Evolutionary conservation across 768 basidiomycete species (phyloP), one percentile per base, ranked within the genome.

Genomic region (Lentinula aciculospora): DNA sequence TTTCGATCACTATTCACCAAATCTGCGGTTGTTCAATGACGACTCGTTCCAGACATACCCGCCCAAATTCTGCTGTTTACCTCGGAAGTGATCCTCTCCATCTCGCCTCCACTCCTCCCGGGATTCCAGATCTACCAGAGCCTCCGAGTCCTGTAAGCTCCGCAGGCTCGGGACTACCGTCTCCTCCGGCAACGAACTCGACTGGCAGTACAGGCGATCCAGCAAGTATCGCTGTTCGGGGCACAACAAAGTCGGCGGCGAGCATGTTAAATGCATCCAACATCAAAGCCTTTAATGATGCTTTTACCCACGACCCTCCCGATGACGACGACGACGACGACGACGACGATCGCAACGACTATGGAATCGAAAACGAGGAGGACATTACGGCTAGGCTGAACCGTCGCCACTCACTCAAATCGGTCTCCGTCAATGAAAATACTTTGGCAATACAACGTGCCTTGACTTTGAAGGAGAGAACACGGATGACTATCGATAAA

Each of bases 101-200:
- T 53, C 40, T 69, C 4, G 37, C 28, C 62, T 63, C 71, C 63
- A 72, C 71, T 48, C 76, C 76, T 32, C 72, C 76, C 13, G 67
- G 74, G 47, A 74, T 88, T 19, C 88, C 88, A 3, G 85, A 86
- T 64, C 78, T 89, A 44, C 86, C 87, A 50, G 85, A 84, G 61
- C 85, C 85, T 3, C 83, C 85, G n/a, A 86, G 83, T 60, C 85
- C 86, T 10, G 75, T 66, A 13, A 68, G 76, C 58, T 77, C 83
- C 3, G 68, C 65, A 61, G 73, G 76, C 57, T 89, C 88, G 4
- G 89, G 90, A 5, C 68, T 92, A 4, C 90, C 91, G 1, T 91
- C 89, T 23, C 91, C 91, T 0, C 91, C 91, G 42, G 89, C 88
- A 27, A 89, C 91, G 19, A 92, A 91, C 66, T 92, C 89, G 10